Percentiles rank a stretch among this genome's conserved stretches.
Evolutionary conservation across 345 rosid genomes (phyloP).

Genomic region (Salix exigua): DNA sequence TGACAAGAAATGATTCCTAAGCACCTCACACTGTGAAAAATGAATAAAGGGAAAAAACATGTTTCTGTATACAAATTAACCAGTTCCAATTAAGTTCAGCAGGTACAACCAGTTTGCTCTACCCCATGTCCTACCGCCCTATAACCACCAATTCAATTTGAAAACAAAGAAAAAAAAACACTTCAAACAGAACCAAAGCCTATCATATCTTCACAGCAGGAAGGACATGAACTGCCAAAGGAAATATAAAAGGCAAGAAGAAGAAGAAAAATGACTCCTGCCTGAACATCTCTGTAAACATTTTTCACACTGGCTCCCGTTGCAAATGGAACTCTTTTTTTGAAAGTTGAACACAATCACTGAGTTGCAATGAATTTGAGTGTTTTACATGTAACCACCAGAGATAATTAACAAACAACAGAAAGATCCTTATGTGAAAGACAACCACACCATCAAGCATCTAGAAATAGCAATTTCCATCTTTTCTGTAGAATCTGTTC

Average conservation of each 20-base stretch:
- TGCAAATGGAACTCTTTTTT: background rate
- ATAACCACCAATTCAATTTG: background rate
- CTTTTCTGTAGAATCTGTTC: background rate
- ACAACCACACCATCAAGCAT: background rate
- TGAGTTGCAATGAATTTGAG: background rate
- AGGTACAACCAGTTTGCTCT: background rate
- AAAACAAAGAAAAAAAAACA: background rate
- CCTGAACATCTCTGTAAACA: background rate
- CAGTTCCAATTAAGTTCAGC: background rate
- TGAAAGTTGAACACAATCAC: background rate
- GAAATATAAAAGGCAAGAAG: background rate
- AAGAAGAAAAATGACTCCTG: background rate
- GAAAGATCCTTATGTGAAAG: background rate
- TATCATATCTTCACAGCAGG: background rate
- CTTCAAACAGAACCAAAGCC: background rate
- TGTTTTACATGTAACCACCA: background rate
- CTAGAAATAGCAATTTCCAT: background rate
- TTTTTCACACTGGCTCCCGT: background rate
- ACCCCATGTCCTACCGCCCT: background rate
- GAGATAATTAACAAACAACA: background rate
- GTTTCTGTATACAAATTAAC: background rate
- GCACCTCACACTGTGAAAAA: background rate
- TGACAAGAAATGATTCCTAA: background rate
- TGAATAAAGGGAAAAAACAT: background rate
- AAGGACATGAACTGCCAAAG: background rate